phyloP scores from a whole-genome alignment of 2,329 filamentous ascomycete species.

The Fusarium mexicanum region DNA sequence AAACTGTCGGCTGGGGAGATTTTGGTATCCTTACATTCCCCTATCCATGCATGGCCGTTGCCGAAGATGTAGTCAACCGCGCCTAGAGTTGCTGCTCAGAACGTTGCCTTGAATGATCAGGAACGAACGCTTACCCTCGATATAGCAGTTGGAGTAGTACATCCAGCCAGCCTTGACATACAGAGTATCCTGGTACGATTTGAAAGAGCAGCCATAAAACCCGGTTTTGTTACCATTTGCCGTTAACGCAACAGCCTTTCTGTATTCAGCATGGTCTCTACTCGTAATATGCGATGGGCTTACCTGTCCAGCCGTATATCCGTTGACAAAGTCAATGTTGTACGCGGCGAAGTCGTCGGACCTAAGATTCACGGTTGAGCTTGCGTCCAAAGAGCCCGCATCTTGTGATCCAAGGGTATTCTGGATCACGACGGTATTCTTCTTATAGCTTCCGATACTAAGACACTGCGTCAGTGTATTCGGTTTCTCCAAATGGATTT shows the following conservation, averaged over 20 bases:
- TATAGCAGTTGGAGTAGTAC: not conserved
- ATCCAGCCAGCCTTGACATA: not conserved
- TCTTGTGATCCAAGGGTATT: not conserved
- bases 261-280: too few species aligned
- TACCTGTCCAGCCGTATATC: not conserved
- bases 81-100: rapidly evolving
- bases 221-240: not conserved
- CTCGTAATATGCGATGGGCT: rapidly evolving
- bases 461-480: rapidly evolving
- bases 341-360: not conserved
- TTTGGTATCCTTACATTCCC: not conserved
- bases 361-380: not conserved
- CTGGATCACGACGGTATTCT: not conserved
- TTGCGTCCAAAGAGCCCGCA: not conserved
- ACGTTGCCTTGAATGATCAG: rapidly evolving
- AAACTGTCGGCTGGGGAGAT: rapidly evolving
- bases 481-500: rapidly evolving
- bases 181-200: not conserved
- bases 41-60: not conserved
- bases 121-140: not conserved
- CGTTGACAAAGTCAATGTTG: not conserved
- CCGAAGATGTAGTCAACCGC: not conserved
- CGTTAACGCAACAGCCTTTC: not conserved
- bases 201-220: not conserved
- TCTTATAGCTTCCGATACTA: not conserved